Conservation (phyloP, 2,329 filamentous ascomycete species). For the Aspergillus pseudoterreus region DNA sequence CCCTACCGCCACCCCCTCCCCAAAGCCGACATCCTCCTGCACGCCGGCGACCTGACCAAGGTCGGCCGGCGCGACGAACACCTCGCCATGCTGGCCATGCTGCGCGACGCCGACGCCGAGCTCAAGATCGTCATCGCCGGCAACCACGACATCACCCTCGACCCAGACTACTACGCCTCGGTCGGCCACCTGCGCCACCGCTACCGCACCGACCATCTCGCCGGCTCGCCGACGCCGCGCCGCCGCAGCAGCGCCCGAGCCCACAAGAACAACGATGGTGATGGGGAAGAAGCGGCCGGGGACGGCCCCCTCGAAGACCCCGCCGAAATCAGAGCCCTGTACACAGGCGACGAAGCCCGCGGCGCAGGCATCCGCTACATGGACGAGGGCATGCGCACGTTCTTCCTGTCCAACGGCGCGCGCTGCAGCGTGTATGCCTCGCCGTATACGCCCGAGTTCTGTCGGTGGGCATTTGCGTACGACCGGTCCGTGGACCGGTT, state of each 20-base stretch:
- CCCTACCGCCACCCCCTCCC: slow-evolving; percentile 46
- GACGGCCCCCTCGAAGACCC: slow-evolving; percentile 17
- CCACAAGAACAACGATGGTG: neutral
- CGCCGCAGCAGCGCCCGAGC: slow-evolving; percentile 5
- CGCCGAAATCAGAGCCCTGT: slow-evolving; percentile 42
- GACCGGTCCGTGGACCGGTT: slow-evolving; percentile 49
- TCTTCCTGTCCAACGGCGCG: slow-evolving; percentile 47
- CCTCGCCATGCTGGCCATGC: slow-evolving; percentile 43
- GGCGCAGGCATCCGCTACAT: slow-evolving; percentile 51
- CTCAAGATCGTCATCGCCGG: slow-evolving; percentile 62
- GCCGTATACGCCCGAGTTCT: slow-evolving; percentile 55
- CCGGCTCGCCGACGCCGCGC: slow-evolving; percentile 10
- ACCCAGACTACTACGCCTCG: slow-evolving; percentile 46
- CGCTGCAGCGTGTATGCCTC: slow-evolving; percentile 50
- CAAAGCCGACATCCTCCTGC: slow-evolving; percentile 51
- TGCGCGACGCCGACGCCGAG: slow-evolving; percentile 48
- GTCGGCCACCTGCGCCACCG: slow-evolving; percentile 27
- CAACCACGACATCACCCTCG: slow-evolving; percentile 60
- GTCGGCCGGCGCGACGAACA: slow-evolving; percentile 49
- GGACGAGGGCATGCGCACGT: slow-evolving; percentile 51
- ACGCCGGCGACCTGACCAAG: slow-evolving; percentile 58
- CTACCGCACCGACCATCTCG: slow-evolving; percentile 12
- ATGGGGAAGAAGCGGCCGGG: neutral
- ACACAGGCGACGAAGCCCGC: slow-evolving; percentile 43
- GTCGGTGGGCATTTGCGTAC: slow-evolving; percentile 56